Evolutionary conservation across 306 rosid genomes (phyloP).

Genomic region (Cucurbita maxima): DNA sequence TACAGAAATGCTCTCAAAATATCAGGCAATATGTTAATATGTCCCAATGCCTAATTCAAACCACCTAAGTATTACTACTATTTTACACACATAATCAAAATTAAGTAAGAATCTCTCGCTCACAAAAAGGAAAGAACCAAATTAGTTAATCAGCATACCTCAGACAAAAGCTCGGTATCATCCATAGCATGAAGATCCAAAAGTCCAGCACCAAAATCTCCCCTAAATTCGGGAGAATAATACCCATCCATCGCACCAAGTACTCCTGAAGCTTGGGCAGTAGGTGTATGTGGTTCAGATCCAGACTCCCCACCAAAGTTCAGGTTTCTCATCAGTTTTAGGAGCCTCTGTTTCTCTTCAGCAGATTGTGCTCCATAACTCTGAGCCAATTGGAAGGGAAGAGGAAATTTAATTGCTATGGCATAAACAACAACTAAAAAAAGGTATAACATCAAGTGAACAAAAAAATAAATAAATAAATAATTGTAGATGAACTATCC

Average conservation of each 20-base stretch:
- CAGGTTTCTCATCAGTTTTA: slow-evolving; percentile 82
- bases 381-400: slow-evolving; percentile 19
- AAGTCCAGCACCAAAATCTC: slow-evolving; percentile 95
- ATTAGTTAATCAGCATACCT: slow-evolving; percentile 31
- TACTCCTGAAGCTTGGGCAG: slow-evolving; percentile 50
- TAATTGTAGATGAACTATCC: background rate
- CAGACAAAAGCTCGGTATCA: slow-evolving; percentile 90
- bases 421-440: background rate
- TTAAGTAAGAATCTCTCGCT: background rate
- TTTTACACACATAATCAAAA: background rate
- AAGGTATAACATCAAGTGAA: background rate
- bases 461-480: background rate
- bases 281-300: slow-evolving; percentile 59
- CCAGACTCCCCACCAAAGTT: slow-evolving; percentile 87
- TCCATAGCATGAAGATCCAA: slow-evolving; percentile 98
- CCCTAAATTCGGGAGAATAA: slow-evolving; percentile 78
- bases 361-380: slow-evolving; percentile 93
- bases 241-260: slow-evolving; percentile 43
- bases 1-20: background rate
- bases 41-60: background rate
- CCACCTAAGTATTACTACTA: background rate
- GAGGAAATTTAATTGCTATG: background rate
- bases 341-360: slow-evolving; percentile 88
- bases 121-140: background rate
- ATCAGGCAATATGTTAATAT: background rate